Evolutionary conservation across 768 basidiomycete genomes (phyloP).

Genomic region (Mycena polygramma): DNA sequence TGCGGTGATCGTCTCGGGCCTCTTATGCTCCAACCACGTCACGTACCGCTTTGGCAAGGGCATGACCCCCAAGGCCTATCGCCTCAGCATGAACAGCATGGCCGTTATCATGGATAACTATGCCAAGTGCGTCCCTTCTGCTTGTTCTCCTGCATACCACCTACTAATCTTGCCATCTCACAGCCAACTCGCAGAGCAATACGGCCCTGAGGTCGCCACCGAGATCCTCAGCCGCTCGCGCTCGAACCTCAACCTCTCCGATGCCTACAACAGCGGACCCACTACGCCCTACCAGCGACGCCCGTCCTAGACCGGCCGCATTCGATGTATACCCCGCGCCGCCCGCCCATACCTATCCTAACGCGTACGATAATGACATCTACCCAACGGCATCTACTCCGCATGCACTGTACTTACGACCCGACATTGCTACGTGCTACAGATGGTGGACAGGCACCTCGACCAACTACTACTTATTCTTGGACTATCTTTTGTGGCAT

Average conservation of each 20-base stretch:
- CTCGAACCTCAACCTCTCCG: conserved; percentile 58
- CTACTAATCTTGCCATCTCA: neutral
- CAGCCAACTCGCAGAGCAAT: conserved; percentile 82
- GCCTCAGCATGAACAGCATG: conserved; percentile 80
- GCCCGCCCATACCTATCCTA: conserved; percentile 9
- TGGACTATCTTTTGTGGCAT: conserved; percentile 1
- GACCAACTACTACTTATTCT: neutral
- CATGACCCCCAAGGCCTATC: conserved; percentile 88
- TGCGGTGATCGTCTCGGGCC: conserved; percentile 68
- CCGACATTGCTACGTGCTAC: neutral
- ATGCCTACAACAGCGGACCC: conserved; percentile 21
- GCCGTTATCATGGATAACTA: conserved; percentile 89
- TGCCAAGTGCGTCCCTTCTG: conserved; percentile 66
- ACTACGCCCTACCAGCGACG: conserved; percentile 8
- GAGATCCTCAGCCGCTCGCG: conserved; percentile 71
- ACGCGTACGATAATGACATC: conserved; percentile 22
- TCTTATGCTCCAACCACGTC: conserved; percentile 86
- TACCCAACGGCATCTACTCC: conserved; percentile 2
- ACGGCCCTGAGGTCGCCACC: conserved; percentile 73
- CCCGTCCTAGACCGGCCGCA: conserved; percentile 11
- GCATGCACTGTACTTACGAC: conserved; percentile 9
- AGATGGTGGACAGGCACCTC: neutral
- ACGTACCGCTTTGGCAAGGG: conserved; percentile 92
- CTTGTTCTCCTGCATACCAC: conserved; percentile 10
- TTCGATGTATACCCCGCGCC: conserved; percentile 18